phyloP scores from a whole-genome alignment of 2,329 filamentous ascomycete species.

The Aspergillus felis region DNA sequence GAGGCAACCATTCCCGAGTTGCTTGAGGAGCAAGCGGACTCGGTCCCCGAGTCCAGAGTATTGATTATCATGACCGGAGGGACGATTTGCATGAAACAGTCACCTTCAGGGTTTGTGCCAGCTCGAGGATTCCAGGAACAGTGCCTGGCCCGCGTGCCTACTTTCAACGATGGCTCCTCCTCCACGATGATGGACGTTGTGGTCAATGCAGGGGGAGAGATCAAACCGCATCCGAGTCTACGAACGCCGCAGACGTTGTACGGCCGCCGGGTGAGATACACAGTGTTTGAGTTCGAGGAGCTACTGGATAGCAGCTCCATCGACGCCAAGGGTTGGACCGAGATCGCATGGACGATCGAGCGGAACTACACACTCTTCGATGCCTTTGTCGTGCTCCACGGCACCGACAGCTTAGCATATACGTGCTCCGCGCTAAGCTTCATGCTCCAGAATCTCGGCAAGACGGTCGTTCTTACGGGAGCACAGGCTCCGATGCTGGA shows the following conservation, averaged over 20 bases:
- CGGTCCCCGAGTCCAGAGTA: conserved; percentile 69
- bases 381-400: conserved; percentile 86
- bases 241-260: conserved; percentile 78
- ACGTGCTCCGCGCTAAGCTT: conserved; percentile 88
- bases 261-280: conserved; percentile 75
- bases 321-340: conserved; percentile 77
- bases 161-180: conserved; percentile 75
- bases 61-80: conserved; percentile 83
- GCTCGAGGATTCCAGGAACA: conserved; percentile 75
- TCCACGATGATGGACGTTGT: conserved; percentile 54
- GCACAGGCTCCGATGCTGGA: conserved; percentile 84
- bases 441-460: conserved; percentile 86
- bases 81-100: conserved; percentile 84
- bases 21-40: conserved; percentile 19
- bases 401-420: conserved; percentile 85
- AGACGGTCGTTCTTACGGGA: conserved; percentile 83
- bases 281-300: conserved; percentile 77
- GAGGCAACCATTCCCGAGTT: conserved; percentile 19
- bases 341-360: conserved; percentile 74
- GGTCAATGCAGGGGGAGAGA: conserved; percentile 46
- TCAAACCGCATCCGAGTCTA: conserved; percentile 61
- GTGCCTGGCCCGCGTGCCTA: conserved; percentile 75
- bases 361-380: conserved; percentile 87
- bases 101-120: conserved; percentile 73
- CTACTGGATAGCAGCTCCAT: conserved; percentile 88